These are phyloP conservation scores for Hibiscus syriacus DNA, from an alignment of 345 rosid genomes.

Conservation along the genomic window DNA sequence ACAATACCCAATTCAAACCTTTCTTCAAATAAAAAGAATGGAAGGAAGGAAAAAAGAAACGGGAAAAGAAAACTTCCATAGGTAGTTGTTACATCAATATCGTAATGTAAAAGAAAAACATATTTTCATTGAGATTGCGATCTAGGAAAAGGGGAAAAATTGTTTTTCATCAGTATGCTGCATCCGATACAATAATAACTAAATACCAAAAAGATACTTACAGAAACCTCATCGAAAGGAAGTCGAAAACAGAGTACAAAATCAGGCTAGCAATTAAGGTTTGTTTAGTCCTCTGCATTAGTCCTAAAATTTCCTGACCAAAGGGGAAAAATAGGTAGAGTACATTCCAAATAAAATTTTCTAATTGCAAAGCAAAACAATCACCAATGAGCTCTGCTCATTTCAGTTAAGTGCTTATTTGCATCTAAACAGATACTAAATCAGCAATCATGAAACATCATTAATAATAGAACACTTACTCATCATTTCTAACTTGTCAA, in stretches of 20 bases:
- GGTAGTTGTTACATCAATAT: too few relatives aligned
- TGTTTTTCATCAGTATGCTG: too few relatives aligned
- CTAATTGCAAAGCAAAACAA: not conserved
- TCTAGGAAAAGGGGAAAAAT: too few relatives aligned
- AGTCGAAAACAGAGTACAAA: not conserved
- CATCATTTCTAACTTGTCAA: slow-evolving; percentile 80
- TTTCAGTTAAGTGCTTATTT: not conserved
- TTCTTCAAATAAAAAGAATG: too few relatives aligned
- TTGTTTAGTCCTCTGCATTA: not conserved
- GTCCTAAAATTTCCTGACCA: not conserved
- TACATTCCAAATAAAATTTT: not conserved
- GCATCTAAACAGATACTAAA: not conserved
- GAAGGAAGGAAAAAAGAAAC: too few relatives aligned
- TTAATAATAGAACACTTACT: slow-evolving; percentile 44
- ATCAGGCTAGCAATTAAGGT: not conserved
- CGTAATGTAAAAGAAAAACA: too few relatives aligned
- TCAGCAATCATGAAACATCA: not conserved
- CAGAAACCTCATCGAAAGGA: not conserved
- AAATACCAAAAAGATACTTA: not conserved
- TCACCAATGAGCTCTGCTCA: not conserved
- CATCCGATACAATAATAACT: too few relatives aligned
- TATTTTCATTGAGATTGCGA: too few relatives aligned
- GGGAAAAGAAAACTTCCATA: not conserved
- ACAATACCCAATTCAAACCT: not conserved
- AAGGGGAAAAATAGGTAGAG: not conserved